phyloP scores from a whole-genome alignment of 305 asterid species.

The Solanum aculeatissimum region DNA sequence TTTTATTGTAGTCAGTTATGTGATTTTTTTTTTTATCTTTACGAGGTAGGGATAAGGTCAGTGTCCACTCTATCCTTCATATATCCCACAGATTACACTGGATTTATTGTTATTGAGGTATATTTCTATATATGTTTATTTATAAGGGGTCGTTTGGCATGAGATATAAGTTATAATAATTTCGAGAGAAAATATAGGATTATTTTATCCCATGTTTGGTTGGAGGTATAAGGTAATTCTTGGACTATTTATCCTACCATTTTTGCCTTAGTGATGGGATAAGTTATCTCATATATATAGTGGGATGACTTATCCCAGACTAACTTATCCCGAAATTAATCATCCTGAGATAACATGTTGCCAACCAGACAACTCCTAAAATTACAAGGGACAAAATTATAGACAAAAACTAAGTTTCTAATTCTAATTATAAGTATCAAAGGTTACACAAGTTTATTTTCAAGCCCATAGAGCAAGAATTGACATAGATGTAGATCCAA shows the following conservation, averaged over 20 bases:
- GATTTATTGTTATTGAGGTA: not conserved
- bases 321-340: no score
- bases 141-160: no score
- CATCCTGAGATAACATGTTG: no score
- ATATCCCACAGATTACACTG: not conserved
- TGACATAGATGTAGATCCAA: slow-evolving; percentile 32
- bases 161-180: no score
- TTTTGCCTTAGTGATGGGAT: no score
- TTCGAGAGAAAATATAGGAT: no score
- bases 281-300: no score
- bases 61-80: not conserved
- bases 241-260: no score
- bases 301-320: no score
- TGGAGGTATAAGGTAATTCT: no score
- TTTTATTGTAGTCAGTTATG: not conserved
- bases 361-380: no score
- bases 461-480: slow-evolving; percentile 39
- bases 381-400: not conserved
- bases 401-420: not conserved
- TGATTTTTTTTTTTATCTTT: not conserved
- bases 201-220: no score
- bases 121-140: not conserved
- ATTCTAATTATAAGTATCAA: not conserved
- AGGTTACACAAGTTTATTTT: not conserved
- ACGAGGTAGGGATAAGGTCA: not conserved